Percentiles rank a stretch among this genome's conserved stretches.
Conservation (phyloP, 1,284 basidiomycete species). For the Microbotryum violaceum region DNA sequence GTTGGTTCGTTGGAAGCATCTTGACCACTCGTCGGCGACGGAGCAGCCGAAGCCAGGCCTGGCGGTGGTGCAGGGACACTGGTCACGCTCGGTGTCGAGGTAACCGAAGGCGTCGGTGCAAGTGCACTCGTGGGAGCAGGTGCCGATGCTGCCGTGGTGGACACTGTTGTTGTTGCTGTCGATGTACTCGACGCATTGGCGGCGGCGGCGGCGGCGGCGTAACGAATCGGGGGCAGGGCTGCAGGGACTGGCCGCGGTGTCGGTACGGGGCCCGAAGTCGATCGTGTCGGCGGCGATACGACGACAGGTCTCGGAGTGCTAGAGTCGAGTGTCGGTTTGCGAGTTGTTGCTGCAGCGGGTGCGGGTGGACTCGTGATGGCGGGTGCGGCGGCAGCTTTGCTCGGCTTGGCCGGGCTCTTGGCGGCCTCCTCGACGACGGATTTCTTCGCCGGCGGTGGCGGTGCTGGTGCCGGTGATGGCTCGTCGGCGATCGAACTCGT, state of each 20-base stretch:
- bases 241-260: slow-evolving; percentile 40
- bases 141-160: slow-evolving; percentile 5
- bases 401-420: slow-evolving; percentile 27
- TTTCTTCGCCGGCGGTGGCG: slow-evolving; percentile 29
- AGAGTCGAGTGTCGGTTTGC: slow-evolving; percentile 36
- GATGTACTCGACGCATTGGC: slow-evolving; percentile 42
- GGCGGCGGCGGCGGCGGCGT: slow-evolving; percentile 84
- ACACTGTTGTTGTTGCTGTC: slow-evolving; percentile 10
- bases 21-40: background rate
- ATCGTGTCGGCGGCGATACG: slow-evolving; percentile 19
- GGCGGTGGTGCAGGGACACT: slow-evolving; percentile 1
- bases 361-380: slow-evolving; percentile 23
- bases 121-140: background rate
- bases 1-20: slow-evolving; percentile 1
- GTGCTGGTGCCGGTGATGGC: slow-evolving; percentile 12
- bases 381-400: slow-evolving; percentile 6
- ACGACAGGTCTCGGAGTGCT: slow-evolving; percentile 30
- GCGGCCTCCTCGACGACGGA: slow-evolving; percentile 22
- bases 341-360: slow-evolving; percentile 14
- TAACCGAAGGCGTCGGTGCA: background rate
- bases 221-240: slow-evolving; percentile 68
- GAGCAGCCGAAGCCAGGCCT: background rate
- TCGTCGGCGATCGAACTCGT: slow-evolving; percentile 45
- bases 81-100: background rate
- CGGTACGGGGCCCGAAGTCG: slow-evolving; percentile 33